These are phyloP conservation scores for Chlorencoelia australis DNA, from an alignment of 2,329 filamentous ascomycete genomes.

Conservation along the genomic window DNA sequence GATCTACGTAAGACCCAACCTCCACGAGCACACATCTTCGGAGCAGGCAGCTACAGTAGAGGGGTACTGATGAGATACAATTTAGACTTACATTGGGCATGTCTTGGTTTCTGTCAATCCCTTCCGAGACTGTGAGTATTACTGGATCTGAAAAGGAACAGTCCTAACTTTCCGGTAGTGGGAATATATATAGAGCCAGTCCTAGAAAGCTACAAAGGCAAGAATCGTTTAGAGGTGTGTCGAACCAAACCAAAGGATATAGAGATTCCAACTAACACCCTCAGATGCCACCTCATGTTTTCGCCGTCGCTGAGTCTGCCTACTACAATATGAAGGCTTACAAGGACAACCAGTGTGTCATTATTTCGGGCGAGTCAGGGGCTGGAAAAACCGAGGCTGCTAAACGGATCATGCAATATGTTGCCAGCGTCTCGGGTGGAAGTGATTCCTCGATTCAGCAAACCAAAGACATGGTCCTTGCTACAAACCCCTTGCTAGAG, in stretches of 20 bases:
- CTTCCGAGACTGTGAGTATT: slow-evolving; percentile 67
- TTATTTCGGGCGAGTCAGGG: slow-evolving; percentile 96
- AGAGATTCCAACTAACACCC: slow-evolving; percentile 8
- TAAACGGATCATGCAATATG: slow-evolving; percentile 99
- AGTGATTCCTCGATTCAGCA: slow-evolving; percentile 67
- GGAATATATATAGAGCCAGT: slow-evolving; percentile 96
- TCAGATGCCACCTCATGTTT: slow-evolving; percentile 81
- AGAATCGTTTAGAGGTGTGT: slow-evolving; percentile 78
- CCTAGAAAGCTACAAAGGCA: slow-evolving; percentile 87
- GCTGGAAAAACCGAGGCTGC: slow-evolving; percentile 98
- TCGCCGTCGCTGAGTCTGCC: slow-evolving; percentile 87
- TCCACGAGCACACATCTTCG: background rate
- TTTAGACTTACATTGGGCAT: slow-evolving; percentile 92
- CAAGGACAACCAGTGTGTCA: slow-evolving; percentile 97
- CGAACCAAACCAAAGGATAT: background rate
- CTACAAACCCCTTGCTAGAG: slow-evolving; percentile 92
- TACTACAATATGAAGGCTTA: slow-evolving; percentile 99
- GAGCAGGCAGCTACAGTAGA: background rate
- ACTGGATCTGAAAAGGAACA: background rate
- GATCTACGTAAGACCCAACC: slow-evolving; percentile 60
- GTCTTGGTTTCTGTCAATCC: slow-evolving; percentile 98
- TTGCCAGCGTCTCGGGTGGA: slow-evolving; percentile 89
- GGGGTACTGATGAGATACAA: slow-evolving; percentile 11
- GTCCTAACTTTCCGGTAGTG: slow-evolving; percentile 41
- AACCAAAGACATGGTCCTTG: slow-evolving; percentile 98